Evolutionary conservation across 345 rosid species (phyloP).

Genomic region (Microthlaspi erraticum): DNA sequence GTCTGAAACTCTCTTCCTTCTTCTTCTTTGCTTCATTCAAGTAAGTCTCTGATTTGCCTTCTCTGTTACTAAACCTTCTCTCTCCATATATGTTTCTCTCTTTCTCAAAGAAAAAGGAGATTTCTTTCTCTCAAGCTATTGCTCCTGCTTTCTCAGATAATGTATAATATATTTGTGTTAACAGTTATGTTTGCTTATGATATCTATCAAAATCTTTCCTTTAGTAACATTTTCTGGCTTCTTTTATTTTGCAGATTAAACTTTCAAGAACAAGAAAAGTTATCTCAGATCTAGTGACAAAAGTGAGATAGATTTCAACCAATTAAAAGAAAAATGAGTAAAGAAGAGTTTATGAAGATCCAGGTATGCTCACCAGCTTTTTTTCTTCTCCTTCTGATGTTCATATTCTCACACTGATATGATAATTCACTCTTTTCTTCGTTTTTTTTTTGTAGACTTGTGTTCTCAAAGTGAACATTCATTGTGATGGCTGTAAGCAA

Average conservation of each 20-base stretch:
- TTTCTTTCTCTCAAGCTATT: conserved; percentile 37
- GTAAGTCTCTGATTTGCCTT: conserved; percentile 40
- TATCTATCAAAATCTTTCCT: background rate
- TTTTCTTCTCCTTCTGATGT: background rate
- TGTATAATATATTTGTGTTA: conserved; percentile 13
- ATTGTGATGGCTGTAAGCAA: conserved; percentile 93
- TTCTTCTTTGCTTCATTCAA: conserved; percentile 46
- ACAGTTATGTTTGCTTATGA: conserved; percentile 30
- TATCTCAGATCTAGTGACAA: conserved; percentile 57
- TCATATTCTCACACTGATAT: conserved; percentile 18
- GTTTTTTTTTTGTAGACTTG: conserved; percentile 71
- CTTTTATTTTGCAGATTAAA: conserved; percentile 22
- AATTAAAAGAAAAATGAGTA: conserved; percentile 64
- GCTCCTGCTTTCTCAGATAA: conserved; percentile 29
- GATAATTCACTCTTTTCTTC: conserved; percentile 30
- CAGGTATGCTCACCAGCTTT: conserved; percentile 57
- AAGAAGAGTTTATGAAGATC: conserved; percentile 97
- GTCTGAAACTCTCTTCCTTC: conserved; percentile 38
- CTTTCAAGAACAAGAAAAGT: conserved; percentile 26
- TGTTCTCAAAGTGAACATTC: conserved; percentile 92
- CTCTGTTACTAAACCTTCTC: conserved; percentile 28
- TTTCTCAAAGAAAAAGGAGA: conserved; percentile 22
- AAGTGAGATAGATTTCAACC: conserved; percentile 21
- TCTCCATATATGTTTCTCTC: conserved; percentile 33
- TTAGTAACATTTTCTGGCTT: conserved; percentile 21